Conservation (phyloP, 257 asterid genomes). For the Solanum arcanum region DNA sequence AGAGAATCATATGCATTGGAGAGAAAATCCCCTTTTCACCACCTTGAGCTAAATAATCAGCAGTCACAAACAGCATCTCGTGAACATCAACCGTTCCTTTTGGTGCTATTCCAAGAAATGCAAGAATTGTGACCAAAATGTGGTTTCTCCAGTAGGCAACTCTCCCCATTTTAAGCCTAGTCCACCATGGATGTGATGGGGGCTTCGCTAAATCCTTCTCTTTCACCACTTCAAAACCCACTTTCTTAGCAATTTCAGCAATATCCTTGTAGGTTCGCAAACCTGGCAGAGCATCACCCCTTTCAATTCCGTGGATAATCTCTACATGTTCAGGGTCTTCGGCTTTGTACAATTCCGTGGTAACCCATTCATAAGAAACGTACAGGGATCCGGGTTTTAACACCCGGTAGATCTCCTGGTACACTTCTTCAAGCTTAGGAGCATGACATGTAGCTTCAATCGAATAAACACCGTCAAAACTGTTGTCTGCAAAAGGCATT, state of each 20-base stretch:
- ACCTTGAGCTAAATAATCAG: constrained; percentile 60
- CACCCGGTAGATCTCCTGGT: constrained; percentile 66
- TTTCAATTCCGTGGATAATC: constrained; percentile 68
- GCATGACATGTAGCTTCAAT: constrained; percentile 82
- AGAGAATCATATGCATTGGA: constrained; percentile 84
- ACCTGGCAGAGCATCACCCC: constrained; percentile 81
- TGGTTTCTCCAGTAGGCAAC: constrained; percentile 85
- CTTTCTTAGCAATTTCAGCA: constrained; percentile 37
- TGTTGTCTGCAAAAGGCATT: constrained; percentile 54
- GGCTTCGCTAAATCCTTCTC: constrained; percentile 67
- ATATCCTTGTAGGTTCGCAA: constrained; percentile 45
- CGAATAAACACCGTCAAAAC: constrained; percentile 73
- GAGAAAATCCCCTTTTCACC: constrained; percentile 67
- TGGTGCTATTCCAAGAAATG: constrained; percentile 68
- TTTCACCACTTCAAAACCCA: constrained; percentile 55
- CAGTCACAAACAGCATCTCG: constrained; percentile 76
- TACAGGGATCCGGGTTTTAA: constrained; percentile 52
- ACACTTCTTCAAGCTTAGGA: constrained; percentile 56
- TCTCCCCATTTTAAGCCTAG: constrained; percentile 69
- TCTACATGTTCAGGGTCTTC: constrained; percentile 59
- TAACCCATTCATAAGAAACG: constrained; percentile 77
- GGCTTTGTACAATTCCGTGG: constrained; percentile 47
- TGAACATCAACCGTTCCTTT: constrained; percentile 72
- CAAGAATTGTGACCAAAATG: constrained; percentile 39
- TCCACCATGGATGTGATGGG: constrained; percentile 73